Base-by-base conservation (phyloP, 805 yeast genomes). In the Cephaloascus fragrans region DNA sequence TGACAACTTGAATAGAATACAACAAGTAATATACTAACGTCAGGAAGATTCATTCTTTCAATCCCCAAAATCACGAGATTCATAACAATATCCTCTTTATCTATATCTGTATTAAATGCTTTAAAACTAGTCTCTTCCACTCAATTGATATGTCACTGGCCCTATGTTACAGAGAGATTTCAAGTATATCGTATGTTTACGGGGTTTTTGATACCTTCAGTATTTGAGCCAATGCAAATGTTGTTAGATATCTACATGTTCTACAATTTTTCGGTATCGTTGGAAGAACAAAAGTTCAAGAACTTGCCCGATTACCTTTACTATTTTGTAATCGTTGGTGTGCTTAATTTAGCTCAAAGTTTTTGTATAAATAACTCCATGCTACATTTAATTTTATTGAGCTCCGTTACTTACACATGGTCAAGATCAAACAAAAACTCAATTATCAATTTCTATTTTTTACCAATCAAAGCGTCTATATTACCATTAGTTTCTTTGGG, bases 31-130 rank as follows among this genome's bases (percentile, higher is more conserved):
- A n/a, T n/a, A n/a, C n/a, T n/a, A n/a, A n/a, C n/a, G n/a, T n/a
- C n/a, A n/a, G n/a, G n/a, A 14, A 61, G 67, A 41, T 67, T 67
- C 45, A 61, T 67, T 8, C 49, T 55, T 2, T 51, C 65, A 0
- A 73, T 80, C 4, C 85, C 85, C 1, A 80, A 83, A 3, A 75
- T 78, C 19, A 78, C 85, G 3, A 60, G 84, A 43, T 66, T 71
- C 35, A 58, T 79, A 39, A 73, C 77, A 2, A 57, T 76, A 31
- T 50, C 71, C 3, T 59, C 80, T 1, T 59, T 74, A 18, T 56
- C 66, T 10, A 62, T 68, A 38, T 67, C 72, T 2, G 64, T 75
- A 2, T 41, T 64, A 17, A 54, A 54, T 28, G 53, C 67, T 3
- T 48, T 68, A 18, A 57, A 58, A 2, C 35, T 60, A 19, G 38